A percentile compares a stretch with the other conserved stretches of the same genome.
These are phyloP conservation scores for Penstemon newberryi DNA, from an alignment of 257 asterid species.

Conservation along the genomic window DNA sequence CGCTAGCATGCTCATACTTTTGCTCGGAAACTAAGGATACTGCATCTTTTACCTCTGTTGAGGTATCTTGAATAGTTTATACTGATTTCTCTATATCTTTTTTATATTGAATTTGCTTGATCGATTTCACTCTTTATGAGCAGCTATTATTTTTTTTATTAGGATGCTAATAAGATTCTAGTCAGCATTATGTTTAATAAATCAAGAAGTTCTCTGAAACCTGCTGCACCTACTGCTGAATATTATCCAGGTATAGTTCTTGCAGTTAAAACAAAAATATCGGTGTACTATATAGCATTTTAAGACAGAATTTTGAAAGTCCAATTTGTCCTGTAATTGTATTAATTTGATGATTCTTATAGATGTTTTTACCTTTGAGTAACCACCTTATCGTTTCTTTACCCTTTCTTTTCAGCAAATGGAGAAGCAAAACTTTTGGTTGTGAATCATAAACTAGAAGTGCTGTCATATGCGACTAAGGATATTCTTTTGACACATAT, in stretches of 20 bases:
- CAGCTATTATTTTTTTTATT: slow-evolving; percentile 36
- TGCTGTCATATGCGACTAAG: slow-evolving; percentile 72
- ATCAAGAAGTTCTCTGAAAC: slow-evolving; percentile 58
- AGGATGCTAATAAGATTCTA: slow-evolving; percentile 81
- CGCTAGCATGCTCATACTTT: slow-evolving; percentile 60
- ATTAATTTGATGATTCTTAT: slow-evolving; percentile 14
- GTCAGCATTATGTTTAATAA: slow-evolving; percentile 75
- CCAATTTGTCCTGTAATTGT: slow-evolving; percentile 1
- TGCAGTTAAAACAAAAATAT: background rate
- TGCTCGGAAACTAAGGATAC: slow-evolving; percentile 42
- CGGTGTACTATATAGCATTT: slow-evolving; percentile 5
- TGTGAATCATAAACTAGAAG: slow-evolving; percentile 70
- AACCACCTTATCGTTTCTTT: slow-evolving; percentile 24
- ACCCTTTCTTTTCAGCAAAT: slow-evolving; percentile 45
- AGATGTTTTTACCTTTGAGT: slow-evolving; percentile 16
- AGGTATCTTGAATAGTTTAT: slow-evolving; percentile 45
- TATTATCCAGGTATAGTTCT: slow-evolving; percentile 76
- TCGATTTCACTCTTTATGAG: slow-evolving; percentile 26
- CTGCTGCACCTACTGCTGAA: slow-evolving; percentile 75
- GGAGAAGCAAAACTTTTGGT: slow-evolving; percentile 71
- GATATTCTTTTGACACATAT: slow-evolving; percentile 52
- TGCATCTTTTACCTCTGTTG: slow-evolving; percentile 50
- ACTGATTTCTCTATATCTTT: slow-evolving; percentile 10
- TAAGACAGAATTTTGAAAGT: slow-evolving; percentile 14
- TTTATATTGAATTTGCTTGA: background rate